Base-by-base conservation (phyloP, 2,329 filamentous ascomycete genomes). In the Phaeophleospora eucalypticola region DNA sequence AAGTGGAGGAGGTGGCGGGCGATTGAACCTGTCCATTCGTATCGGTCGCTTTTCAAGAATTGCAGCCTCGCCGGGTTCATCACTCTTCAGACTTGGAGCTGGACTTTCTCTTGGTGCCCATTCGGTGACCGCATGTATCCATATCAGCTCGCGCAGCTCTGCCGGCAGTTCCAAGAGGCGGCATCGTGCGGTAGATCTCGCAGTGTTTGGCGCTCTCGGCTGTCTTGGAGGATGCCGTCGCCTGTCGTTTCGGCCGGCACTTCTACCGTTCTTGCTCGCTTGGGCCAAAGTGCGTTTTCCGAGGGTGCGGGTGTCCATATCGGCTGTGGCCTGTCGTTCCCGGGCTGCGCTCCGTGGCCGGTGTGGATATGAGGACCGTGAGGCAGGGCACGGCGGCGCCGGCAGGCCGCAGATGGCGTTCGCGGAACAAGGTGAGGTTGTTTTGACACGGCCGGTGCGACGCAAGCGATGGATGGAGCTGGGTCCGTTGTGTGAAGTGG, bases 141-240 rank as follows among this genome's bases (percentile, higher is more conserved):
- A 58, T 20, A 57, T 58, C 33, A 38, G 32, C 37, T 59, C 55
- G 2, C 55, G 48, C 9, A 59, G 27, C 33, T 59, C 55, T 35
- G 55, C 49, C 19, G 57, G 57, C 10, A 59, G 46, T 20, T 54
- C 49, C 17, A 59, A 45, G 9, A 58, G 47, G 10, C 45, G 46
- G 40, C 51, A 52, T 20, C 48, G 19, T 20, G 12, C 34, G 18
- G 6, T 24, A 18, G 27, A 6, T 17, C n/a, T 6, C 3, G 17
- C 19, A 37, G 36, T 10, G 16, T n/a, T n/a, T n/a, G 17, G 16
- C 16, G 36, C 4, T 6, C 19, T 14, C 8, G 16, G 9, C 12
- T 10, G 16, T 18, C n/a, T 12, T 37, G 36, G n/a, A 37, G 8
- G 36, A 12, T 19, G 36, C 6, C 12, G 24, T 29, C 12, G 24